Base-by-base conservation (phyloP, 164 flowering plant species). In the Magnolia kwangsiensis region DNA sequence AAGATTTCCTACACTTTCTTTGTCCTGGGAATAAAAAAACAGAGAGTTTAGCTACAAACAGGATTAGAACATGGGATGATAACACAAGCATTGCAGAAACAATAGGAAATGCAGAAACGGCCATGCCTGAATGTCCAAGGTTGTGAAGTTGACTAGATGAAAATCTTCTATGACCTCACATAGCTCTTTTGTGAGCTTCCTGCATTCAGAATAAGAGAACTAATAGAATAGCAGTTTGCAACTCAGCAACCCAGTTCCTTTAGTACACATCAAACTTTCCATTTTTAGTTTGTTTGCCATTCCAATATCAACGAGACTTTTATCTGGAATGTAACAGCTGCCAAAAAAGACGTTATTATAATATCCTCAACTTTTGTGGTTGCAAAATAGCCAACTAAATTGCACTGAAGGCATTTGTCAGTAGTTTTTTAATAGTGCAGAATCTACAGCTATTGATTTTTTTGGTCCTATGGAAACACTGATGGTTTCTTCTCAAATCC, bases 161-260 rank as follows among this genome's bases (percentile, higher is more conserved):
- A 8, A 89, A 76, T 94, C 83, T 81, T 96, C 98, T 55, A 96
- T 77, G 6, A 94, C 93, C 37, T 90, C 95, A 78, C 97, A 91
- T 4, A 94, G 88, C 85, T 85, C 95, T 85, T 91, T 91, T 23
- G 98, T 91, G 23, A 94, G 93, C 84, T 96, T 92, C 82, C 99
- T 96, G 87, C 81, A 78, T 7, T 19, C 37, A 29, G 18, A 29
- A 13, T 19, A 55, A 55, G 16, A 55, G 61, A 55, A 55, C 18
- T 55, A 16, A 55, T 55, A 16, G 61, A 55, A 55, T 64, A 64
- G 21, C 67, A 64, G 21, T 64, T 64, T 63, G 20, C 21, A 14
- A 9, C 14, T 51, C 59, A 51, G 59, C 14, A 51, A 51, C 10
- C 29, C 13, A 51, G 59, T 51, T 51, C 59, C 14, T 51, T 51